Base-by-base conservation (phyloP, 2,329 filamentous ascomycete genomes). In the Sarocladiaceae sp. region DNA sequence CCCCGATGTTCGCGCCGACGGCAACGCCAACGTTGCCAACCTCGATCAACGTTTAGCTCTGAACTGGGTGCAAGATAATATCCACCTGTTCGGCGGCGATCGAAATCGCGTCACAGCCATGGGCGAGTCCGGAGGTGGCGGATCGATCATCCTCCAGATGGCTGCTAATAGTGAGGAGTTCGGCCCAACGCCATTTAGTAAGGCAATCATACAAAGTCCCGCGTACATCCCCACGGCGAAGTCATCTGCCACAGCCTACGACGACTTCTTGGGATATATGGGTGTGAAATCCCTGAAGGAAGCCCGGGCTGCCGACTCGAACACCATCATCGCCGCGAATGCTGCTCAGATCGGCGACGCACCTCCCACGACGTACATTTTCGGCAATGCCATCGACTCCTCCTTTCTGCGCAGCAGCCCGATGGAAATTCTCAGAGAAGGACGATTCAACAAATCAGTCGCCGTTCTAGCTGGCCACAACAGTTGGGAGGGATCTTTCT, bases 71-170 rank as follows among this genome's bases (percentile, higher is more conserved):
- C 66, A 74, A 31, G 57, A 71, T 13, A 66, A 76, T 56, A 74
- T 77, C 37, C 56, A 60, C 15, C 60, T 69, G 1, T 68, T 78
- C 33, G 74, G 73, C 22, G 76, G 76, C 13, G 70, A 76, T 54
- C 61, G 65, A 17, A 60, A 59, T 1, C 59, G 66, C 2, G 72
- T 78, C 15, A 75, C 72, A 1, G 66, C 73, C 12, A 71, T 71
- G 62, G 76, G 75, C 13, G 69, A 75, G 55, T 75, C 70, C 3
- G 72, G 73, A 2, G 75, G 75, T 13, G 74, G 68, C 10, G 68
- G 66, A 4, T 70, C 66, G 3, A 66, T 73, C 52, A 39, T 52
- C 13, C n/a, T 51, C 26, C 26, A 36, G n/a, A 11, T 46, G 15
- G 40, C 40, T 11, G 22, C 40, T 10, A 17, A 40, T 10, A 10